Evolutionary conservation across 1,139 yeast genomes (phyloP).

Genomic region (Pneumocystis murina): DNA sequence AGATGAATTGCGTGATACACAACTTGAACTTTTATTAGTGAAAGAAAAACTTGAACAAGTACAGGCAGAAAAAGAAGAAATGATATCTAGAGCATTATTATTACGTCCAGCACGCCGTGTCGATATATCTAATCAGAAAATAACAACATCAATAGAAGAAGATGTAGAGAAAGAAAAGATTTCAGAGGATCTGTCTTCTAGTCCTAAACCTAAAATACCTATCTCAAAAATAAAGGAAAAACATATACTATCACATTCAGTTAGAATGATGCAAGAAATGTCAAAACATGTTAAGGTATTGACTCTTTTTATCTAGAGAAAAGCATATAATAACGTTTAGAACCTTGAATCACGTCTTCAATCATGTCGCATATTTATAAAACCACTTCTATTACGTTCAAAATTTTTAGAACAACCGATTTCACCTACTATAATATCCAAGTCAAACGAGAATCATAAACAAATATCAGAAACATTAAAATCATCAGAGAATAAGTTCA

Average conservation of each 20-base stretch:
- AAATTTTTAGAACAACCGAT: too few relatives aligned
- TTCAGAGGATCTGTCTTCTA: neutral
- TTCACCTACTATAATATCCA: neutral
- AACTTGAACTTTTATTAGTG: slow-evolving; percentile 22
- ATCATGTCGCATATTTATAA: neutral
- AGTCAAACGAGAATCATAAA: neutral
- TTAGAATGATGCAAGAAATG: neutral
- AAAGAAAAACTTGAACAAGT: slow-evolving; percentile 4
- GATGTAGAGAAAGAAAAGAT: neutral
- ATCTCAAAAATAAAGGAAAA: neutral
- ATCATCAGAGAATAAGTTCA: neutral
- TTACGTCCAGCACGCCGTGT: neutral
- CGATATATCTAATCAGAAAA: neutral
- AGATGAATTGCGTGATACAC: slow-evolving; percentile 24
- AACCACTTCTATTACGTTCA: neutral
- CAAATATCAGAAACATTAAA: neutral
- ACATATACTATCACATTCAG: neutral
- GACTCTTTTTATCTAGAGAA: neutral
- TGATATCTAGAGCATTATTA: neutral
- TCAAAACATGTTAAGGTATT: neutral
- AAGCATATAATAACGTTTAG: neutral
- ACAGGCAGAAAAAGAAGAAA: neutral
- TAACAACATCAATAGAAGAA: neutral
- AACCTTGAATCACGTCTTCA: neutral
- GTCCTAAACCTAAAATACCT: neutral